Base-by-base conservation (phyloP, 2,329 filamentous ascomycete genomes). In the Chaetomium olivaceum region DNA sequence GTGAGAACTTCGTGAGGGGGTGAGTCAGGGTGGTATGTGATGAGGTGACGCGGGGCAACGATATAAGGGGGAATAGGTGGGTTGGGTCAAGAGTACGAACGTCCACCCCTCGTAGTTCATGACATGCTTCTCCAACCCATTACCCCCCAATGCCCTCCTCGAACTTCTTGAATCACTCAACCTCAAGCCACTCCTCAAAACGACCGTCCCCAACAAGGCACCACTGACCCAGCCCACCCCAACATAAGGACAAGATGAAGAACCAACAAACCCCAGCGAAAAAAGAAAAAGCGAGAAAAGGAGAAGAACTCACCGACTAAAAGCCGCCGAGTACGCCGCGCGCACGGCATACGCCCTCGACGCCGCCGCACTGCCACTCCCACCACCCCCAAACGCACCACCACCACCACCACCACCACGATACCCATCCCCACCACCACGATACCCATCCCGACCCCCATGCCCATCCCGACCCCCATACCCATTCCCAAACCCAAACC, bases 251-350 rank as follows among this genome's bases (percentile, higher is more conserved):
- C 5, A 19, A 43, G 16, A n/a, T 1, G 16, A 19, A 19, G 39
- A 16, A 4, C 39, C 19, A 43, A 4, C 39, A 43, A 43, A 19
- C 39, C 4, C 39, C 16, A 36, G 19, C 12, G 62, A 19, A 56
- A 56, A 63, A 36, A 31, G 55, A 31, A 58, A 66, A 39, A 29
- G 6, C 6, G 27, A 29, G 6, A 63, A 65, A 39, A 57, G 25
- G 31, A 16, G 39, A 62, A 48, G 33, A 64, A 81, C 84, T 74
- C 79, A 90, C 87, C 89, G 85, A 78, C 87, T 89, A 75, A 94
- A 91, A 7, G 91, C 91, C 31, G 89, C 87, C 31, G 88, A 86
- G 77, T 94, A 93, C 51, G 89, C 84, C 63, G 90, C 85, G 59
- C 89, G 82, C 52, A 89, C 81, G 57, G 87, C 85, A 77, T 90